These are phyloP conservation scores for Xylaria intraflava DNA, from an alignment of 495 filamentous ascomycete genomes.

Conservation along the genomic window DNA sequence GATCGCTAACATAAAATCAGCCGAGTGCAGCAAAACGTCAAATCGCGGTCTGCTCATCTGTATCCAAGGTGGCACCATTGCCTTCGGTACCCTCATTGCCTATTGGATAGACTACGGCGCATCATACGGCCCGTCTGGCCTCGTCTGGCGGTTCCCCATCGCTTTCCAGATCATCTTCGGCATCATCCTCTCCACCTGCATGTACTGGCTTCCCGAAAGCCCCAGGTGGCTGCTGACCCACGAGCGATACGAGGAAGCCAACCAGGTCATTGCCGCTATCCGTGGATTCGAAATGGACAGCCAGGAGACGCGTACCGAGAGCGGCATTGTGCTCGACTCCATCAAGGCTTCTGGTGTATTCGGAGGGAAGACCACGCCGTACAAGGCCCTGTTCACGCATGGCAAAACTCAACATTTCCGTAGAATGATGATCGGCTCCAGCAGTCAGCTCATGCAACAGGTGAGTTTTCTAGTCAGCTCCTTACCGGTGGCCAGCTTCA, in stretches of 20 bases:
- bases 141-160: conserved; percentile 77
- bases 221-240: conserved; percentile 68
- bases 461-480: conserved; percentile 25
- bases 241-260: conserved; percentile 61
- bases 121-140: conserved; percentile 55
- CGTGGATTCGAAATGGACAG: conserved; percentile 53
- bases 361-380: conserved; percentile 47
- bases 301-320: conserved; percentile 49
- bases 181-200: conserved; percentile 55
- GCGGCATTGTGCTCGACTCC: conserved; percentile 57
- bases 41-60: conserved; percentile 80
- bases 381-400: conserved; percentile 51
- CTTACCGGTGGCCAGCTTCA: not conserved
- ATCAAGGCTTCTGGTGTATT: conserved; percentile 55
- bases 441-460: conserved; percentile 72
- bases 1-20: conserved; percentile 6
- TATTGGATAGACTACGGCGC: conserved; percentile 83
- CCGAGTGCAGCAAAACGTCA: conserved; percentile 62
- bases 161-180: conserved; percentile 76
- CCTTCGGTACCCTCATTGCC: conserved; percentile 69
- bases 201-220: conserved; percentile 66
- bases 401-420: conserved; percentile 63
- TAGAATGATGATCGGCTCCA: conserved; percentile 54
- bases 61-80: conserved; percentile 74
- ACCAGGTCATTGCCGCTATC: conserved; percentile 63